phyloP scores from a whole-genome alignment of 2,329 filamentous ascomycete genomes.

The Penicillium sp. region DNA sequence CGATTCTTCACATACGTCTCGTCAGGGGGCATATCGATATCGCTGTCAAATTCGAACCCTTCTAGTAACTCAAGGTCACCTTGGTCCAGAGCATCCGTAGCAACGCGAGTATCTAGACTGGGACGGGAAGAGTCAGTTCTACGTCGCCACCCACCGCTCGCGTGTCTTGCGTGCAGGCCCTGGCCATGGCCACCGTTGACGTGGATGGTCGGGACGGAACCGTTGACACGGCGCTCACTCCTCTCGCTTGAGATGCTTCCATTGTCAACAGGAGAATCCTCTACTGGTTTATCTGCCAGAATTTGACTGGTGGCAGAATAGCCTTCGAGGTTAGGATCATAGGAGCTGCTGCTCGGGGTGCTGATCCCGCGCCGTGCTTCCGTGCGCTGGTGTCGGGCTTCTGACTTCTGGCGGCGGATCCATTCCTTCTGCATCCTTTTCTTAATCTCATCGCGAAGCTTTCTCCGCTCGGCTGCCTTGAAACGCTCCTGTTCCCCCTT shows the following conservation, averaged over 20 bases:
- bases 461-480: slow-evolving; percentile 35
- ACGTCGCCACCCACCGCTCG: slow-evolving; percentile 9
- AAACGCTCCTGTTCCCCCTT: slow-evolving; percentile 33
- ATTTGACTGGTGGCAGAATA: slow-evolving; percentile 16
- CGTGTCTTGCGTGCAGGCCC: slow-evolving; percentile 19
- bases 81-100: slow-evolving; percentile 20
- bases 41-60: slow-evolving; percentile 45
- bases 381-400: slow-evolving; percentile 31
- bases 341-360: slow-evolving; percentile 6
- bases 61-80: slow-evolving; percentile 38
- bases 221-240: slow-evolving; percentile 16
- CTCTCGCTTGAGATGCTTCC: slow-evolving; percentile 21
- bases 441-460: slow-evolving; percentile 39
- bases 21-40: slow-evolving; percentile 41
- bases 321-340: slow-evolving; percentile 5
- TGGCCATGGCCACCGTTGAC: slow-evolving; percentile 24
- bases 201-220: slow-evolving; percentile 29
- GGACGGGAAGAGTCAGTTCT: slow-evolving; percentile 21
- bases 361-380: slow-evolving; percentile 28
- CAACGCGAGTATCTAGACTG: slow-evolving; percentile 27
- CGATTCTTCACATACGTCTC: slow-evolving; percentile 19
- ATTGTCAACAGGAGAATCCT: slow-evolving; percentile 28
- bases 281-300: slow-evolving; percentile 23
- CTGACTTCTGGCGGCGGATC: slow-evolving; percentile 40
- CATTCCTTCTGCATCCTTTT: slow-evolving; percentile 42